Evolutionary conservation across 805 yeast species (phyloP).

Genomic region (Hanseniaspora vineae): DNA sequence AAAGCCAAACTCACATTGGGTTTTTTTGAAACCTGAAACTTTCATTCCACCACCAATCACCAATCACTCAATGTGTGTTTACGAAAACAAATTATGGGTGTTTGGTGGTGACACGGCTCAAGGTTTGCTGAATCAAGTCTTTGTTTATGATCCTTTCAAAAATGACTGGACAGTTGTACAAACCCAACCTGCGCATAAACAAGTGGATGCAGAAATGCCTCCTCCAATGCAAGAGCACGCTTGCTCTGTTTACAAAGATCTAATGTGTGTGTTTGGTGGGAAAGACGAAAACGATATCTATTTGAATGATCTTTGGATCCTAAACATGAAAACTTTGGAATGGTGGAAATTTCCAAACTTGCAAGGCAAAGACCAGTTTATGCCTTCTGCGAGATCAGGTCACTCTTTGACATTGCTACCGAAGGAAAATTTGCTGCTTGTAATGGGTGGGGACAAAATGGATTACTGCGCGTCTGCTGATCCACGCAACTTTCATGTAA

Average conservation of each 20-base stretch:
- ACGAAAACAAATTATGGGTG: conserved; percentile 64
- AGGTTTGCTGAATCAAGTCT: conserved; percentile 59
- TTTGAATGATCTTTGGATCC: conserved; percentile 52
- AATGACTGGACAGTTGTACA: conserved; percentile 60
- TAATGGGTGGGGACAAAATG: conserved; percentile 86
- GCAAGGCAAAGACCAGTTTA: conserved; percentile 7
- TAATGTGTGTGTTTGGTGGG: conserved; percentile 83
- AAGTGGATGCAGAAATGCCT: conserved; percentile 33
- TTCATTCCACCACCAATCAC: conserved; percentile 61
- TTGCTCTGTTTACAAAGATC: conserved; percentile 62
- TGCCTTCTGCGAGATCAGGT: conserved; percentile 81
- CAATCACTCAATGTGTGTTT: conserved; percentile 79
- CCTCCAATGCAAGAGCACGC: conserved; percentile 89
- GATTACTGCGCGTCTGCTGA: conserved; percentile 29
- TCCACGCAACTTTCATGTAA: conserved; percentile 1
- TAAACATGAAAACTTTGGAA: conserved; percentile 55
- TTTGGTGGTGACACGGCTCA: conserved; percentile 87
- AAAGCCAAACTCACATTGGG: conserved; percentile 78
- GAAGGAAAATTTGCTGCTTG: conserved; percentile 51
- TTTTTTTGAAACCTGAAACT: conserved; percentile 43
- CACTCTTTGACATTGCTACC: conserved; percentile 65
- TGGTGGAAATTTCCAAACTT: conserved; percentile 52
- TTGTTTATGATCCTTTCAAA: conserved; percentile 60
- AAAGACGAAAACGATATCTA: conserved; percentile 62
- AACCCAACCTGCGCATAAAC: conserved; percentile 42